These are phyloP conservation scores for Cercospora zeae-maydis DNA, from an alignment of 2,329 filamentous ascomycete species.

Conservation along the genomic window DNA sequence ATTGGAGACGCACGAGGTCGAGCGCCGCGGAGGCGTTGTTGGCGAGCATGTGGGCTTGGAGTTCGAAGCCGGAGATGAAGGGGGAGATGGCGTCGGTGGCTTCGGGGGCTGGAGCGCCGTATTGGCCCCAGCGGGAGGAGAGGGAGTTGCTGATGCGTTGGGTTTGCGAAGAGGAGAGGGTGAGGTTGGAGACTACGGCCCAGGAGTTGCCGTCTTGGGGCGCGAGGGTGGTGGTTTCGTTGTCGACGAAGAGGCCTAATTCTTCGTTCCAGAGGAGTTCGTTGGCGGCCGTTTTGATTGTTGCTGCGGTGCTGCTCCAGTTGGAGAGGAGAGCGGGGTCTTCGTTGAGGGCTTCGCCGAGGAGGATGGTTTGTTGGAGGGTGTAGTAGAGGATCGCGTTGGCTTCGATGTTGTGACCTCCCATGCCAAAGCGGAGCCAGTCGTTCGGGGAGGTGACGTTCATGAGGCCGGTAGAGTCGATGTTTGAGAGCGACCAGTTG, in stretches of 20 bases:
- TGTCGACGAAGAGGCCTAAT: conserved; percentile 37
- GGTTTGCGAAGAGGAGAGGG: conserved; percentile 31
- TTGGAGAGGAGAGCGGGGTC: conserved; percentile 40
- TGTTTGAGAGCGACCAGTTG: conserved; percentile 42
- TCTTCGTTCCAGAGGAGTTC: conserved; percentile 35
- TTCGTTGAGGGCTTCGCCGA: conserved; percentile 48
- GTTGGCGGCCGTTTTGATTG: conserved; percentile 51
- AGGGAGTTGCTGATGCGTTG: conserved; percentile 37
- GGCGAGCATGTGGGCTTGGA: conserved; percentile 46
- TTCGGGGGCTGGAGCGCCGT: conserved; percentile 48
- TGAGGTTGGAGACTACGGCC: conserved; percentile 42
- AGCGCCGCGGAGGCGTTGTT: conserved; percentile 41
- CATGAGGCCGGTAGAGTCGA: conserved; percentile 45
- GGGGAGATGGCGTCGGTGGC: conserved; percentile 48
- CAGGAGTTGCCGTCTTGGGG: conserved; percentile 47
- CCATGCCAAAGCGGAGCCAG: conserved; percentile 52
- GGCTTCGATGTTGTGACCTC: conserved; percentile 48
- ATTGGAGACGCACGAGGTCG: conserved; percentile 47
- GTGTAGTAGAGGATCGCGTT: conserved; percentile 51
- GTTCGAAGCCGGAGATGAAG: conserved; percentile 48
- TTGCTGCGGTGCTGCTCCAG: conserved; percentile 39
- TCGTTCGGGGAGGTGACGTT: conserved; percentile 47
- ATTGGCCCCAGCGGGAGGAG: conserved; percentile 39
- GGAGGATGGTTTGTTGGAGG: conserved; percentile 50
- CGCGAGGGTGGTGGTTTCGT: conserved; percentile 43